Evolutionary conservation across 2,329 filamentous ascomycete species (phyloP), one percentile per base, ranked within the genome.

Genomic region (Fusarium continuum): DNA sequence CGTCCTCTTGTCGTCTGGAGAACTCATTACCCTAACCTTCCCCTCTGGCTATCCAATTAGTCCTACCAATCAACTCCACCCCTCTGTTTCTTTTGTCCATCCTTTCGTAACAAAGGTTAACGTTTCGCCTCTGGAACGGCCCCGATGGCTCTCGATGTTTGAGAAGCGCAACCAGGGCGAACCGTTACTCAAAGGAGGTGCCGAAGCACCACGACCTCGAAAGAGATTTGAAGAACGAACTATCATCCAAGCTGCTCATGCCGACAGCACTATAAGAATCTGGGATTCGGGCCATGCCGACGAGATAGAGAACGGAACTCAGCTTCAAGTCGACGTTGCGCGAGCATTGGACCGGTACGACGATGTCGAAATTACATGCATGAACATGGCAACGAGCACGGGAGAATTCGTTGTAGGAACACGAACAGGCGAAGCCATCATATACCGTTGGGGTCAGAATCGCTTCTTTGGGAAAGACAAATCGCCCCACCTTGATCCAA

Each of bases 271-370:
- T 0, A 82, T 99, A n/a, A 85, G 93, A 26, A 81, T 98, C 7
- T 99, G 93, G 93, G 95, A 99, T 76, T 87, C 90, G 17, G 95
- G 95, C 0, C 91, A 96, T 70, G 91, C 88, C 13, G 95, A 99
- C 72, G 92, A 97, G 70, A 91, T 99, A 45, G 95, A 99, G 75
- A 98, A 98, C 70, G 83, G 87, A 11, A 82, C 83, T 5, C 83
- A 92, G 48, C 79, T 98, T 20, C 94, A 99, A 77, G 88, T 96
- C 6, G 94, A 99, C 70, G 82, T 98, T 31, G 90, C 91, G 7
- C 85, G 92, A 63, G 91, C 94, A 3, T 81, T 98, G 5, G 91
- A 90, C 47, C 87, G 92, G n/a, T 90, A 85, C 58, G 87, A 92
- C 4, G 86, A 91, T 62, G 82, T 97, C 11, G 88, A 91, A 40